Evolutionary conservation across 352 stramenopile species (phyloP), one percentile per base, ranked within the genome.

Genomic region (Aphanomyces astaci): DNA sequence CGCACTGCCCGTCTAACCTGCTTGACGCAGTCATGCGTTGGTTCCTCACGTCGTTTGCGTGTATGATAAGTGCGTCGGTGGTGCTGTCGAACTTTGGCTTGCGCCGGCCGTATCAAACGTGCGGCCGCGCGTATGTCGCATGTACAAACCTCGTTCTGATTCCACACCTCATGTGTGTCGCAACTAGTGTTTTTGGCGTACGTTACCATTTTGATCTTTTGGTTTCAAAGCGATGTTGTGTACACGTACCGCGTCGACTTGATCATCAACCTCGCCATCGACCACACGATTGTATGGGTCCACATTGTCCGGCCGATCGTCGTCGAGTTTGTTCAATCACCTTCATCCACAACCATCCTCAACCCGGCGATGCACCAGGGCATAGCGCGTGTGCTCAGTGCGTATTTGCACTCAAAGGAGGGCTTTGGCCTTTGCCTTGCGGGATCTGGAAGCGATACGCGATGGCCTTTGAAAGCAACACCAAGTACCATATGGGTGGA

Each of bases 21-120:
- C 22, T n/a, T 9, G 13, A 13, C 1, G 3, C 22, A 10, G 33
- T 65, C 31, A 4, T 51, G 4, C 56, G 17, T 19, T 36, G 28
- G 19, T 33, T 25, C 31, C 19, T 46, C 15, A 10, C n/a, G 11
- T n/a, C 46, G 30, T 65, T 52, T 30, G 36, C 31, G n/a, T 25
- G 22, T 1, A 52, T 53, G 7, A 31, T 22, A 3, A 4, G 0
- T 30, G 36, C 22, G 32, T 39, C 56, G 3, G 5, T 65, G 7
- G 19, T 11, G 25, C 36, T 65, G 4, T 53, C 56, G 3, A 65
- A 65, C 27, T 65, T 65, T 65, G 56, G 56, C 25, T 10, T 65
- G 10, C 56, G 56, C 4, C 22, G 36, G 2, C 1, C 36, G 7
- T 65, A 53, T 39, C 56, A 53, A 10, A 33, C 22, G 11, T 25